These are phyloP conservation scores for Colletotrichum higginsianum DNA, from an alignment of 2,329 filamentous ascomycete genomes.

Conservation along the genomic window DNA sequence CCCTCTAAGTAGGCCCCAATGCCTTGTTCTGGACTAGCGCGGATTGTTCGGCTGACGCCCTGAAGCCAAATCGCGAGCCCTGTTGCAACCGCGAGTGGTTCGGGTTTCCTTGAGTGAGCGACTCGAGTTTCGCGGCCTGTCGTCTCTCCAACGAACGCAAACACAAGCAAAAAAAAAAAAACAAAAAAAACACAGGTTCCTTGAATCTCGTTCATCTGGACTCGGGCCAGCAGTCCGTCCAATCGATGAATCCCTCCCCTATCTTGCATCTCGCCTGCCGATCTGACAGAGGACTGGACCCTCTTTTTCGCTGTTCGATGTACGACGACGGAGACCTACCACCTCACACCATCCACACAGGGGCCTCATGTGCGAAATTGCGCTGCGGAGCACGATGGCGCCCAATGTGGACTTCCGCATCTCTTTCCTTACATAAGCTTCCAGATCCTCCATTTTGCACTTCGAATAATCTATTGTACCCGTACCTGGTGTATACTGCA, in stretches of 20 bases:
- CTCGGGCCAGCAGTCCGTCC: not conserved
- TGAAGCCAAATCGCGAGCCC: not conserved
- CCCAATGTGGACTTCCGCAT: constrained; percentile 4
- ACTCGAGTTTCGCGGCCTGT: no score
- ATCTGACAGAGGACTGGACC: constrained; percentile 16
- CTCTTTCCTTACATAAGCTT: constrained; percentile 24
- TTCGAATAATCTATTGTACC: no score
- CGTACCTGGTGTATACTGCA: not conserved
- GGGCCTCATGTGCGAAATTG: constrained; percentile 19
- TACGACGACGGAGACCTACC: no score
- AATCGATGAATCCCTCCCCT: not conserved
- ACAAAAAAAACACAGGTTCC: no score
- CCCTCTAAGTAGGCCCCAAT: not conserved
- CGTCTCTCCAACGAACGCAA: constrained; percentile 8
- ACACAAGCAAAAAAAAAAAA: no score
- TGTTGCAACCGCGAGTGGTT: no score
- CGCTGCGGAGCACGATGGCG: constrained; percentile 4
- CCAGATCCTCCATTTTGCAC: not conserved
- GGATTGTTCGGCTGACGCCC: constrained; percentile 2
- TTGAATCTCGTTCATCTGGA: not conserved
- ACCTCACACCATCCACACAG: not conserved
- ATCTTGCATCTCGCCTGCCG: constrained; percentile 11
- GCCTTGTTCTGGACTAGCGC: not conserved
- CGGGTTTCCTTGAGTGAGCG: no score
- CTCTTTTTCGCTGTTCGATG: constrained; percentile 1